These are phyloP conservation scores for Nematocida minor DNA, from an alignment of 371 early-diverging fungal species.

Conservation along the genomic window DNA sequence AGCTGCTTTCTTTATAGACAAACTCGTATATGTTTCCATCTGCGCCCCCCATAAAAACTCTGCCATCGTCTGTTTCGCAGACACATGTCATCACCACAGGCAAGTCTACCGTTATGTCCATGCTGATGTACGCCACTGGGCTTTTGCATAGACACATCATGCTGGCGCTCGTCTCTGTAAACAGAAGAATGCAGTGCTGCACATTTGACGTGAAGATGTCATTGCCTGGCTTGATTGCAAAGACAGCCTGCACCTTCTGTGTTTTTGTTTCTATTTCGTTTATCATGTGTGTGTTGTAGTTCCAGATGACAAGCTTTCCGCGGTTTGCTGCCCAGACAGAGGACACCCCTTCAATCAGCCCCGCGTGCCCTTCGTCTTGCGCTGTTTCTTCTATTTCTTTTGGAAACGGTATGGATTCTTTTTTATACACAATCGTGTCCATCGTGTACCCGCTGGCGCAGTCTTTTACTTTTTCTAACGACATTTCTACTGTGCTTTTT, in stretches of 20 bases:
- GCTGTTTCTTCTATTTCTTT: constrained; percentile 11
- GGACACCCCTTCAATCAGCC: constrained; percentile 26
- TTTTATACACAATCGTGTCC: constrained; percentile 35
- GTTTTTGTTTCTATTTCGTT: constrained; percentile 30
- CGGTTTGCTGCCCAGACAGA: constrained; percentile 3
- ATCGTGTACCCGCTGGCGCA: constrained; percentile 14
- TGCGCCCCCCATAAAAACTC: constrained; percentile 36
- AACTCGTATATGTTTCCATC: constrained; percentile 52
- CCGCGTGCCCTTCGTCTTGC: constrained; percentile 25
- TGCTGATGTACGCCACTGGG: constrained; percentile 24
- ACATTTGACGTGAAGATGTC: constrained; percentile 8
- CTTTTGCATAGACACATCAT: constrained; percentile 40
- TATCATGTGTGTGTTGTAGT: constrained; percentile 18
- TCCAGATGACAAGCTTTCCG: constrained; percentile 33
- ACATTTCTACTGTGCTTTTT: background rate
- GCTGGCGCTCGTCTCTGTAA: background rate
- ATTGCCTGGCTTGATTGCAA: background rate
- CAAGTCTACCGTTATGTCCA: constrained; percentile 6
- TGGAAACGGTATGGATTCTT: background rate
- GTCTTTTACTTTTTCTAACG: constrained; percentile 14
- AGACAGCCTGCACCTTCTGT: constrained; percentile 12
- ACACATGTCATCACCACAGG: constrained; percentile 38
- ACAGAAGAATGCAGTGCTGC: constrained; percentile 23
- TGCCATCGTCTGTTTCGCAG: constrained; percentile 24
- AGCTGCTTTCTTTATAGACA: constrained; percentile 2